Conservation (phyloP, 164 flowering plant species). For the Cinnamomum chago region DNA sequence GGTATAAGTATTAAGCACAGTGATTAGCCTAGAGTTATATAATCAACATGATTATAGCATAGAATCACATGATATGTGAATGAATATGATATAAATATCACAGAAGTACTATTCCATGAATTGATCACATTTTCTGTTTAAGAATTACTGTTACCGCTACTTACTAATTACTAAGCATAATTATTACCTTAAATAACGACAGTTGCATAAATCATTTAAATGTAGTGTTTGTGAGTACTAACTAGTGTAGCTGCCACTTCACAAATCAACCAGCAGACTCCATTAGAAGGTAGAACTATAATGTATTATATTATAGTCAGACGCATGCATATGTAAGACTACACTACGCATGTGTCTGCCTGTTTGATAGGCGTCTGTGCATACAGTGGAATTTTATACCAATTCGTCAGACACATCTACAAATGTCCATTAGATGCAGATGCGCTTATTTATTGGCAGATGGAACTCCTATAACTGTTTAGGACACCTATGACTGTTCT, state of each 20-base stretch:
- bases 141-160: no score
- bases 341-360: not conserved
- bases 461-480: not conserved
- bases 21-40: no score
- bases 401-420: not conserved
- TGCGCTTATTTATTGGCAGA: not conserved
- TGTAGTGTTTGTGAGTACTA: no score
- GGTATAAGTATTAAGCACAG: no score
- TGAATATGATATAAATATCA: no score
- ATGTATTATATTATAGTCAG: not conserved
- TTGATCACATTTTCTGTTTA: no score
- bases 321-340: not conserved
- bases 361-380: constrained; percentile 2
- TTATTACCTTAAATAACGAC: no score
- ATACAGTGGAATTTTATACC: not conserved
- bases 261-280: not conserved
- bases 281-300: not conserved
- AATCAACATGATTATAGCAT: no score
- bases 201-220: no score
- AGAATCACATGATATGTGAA: no score
- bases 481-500: not conserved
- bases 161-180: no score
- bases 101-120: no score
- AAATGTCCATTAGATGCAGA: not conserved
- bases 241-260: not conserved